Evolutionary conservation across 768 basidiomycete genomes (phyloP).

Genomic region (Tephrocybe sp.): DNA sequence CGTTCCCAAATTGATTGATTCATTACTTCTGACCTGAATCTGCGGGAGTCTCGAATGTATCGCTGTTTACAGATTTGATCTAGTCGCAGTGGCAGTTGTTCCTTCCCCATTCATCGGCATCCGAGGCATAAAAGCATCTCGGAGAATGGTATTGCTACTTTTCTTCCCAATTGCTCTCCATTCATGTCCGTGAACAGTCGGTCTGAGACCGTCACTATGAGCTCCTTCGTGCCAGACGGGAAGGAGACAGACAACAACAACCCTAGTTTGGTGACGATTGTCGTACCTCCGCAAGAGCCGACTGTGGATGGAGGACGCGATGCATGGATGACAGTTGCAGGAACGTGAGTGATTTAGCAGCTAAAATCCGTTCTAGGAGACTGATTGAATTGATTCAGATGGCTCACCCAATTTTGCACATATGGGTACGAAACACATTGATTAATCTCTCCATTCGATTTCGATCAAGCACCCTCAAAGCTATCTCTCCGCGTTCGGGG

Average conservation of each 20-base stretch:
- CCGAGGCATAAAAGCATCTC: slow-evolving; percentile 4
- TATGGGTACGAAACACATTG: slow-evolving; percentile 32
- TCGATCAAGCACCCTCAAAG: slow-evolving; percentile 30
- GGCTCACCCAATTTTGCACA: slow-evolving; percentile 46
- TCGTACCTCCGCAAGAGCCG: neutral
- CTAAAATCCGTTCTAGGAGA: neutral
- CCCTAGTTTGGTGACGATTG: neutral
- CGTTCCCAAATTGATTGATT: slow-evolving; percentile 1
- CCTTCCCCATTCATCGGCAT: slow-evolving; percentile 7
- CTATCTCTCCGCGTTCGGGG: slow-evolving; percentile 44
- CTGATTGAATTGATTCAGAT: slow-evolving; percentile 23
- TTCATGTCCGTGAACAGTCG: slow-evolving; percentile 9
- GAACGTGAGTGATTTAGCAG: slow-evolving; percentile 36
- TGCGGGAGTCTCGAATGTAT: neutral
- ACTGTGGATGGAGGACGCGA: slow-evolving; percentile 36
- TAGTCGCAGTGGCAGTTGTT: neutral
- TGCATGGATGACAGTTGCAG: slow-evolving; percentile 44
- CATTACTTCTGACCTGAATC: slow-evolving; percentile 1
- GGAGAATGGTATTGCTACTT: neutral
- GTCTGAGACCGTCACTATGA: slow-evolving; percentile 5
- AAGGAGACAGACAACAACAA: neutral
- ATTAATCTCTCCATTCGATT: neutral
- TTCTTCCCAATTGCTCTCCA: neutral
- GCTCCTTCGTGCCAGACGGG: neutral
- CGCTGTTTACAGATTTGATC: slow-evolving; percentile 1